Evolutionary conservation across 73 alveolate species (phyloP).

Genomic region (Tetrahymena elliotti): DNA sequence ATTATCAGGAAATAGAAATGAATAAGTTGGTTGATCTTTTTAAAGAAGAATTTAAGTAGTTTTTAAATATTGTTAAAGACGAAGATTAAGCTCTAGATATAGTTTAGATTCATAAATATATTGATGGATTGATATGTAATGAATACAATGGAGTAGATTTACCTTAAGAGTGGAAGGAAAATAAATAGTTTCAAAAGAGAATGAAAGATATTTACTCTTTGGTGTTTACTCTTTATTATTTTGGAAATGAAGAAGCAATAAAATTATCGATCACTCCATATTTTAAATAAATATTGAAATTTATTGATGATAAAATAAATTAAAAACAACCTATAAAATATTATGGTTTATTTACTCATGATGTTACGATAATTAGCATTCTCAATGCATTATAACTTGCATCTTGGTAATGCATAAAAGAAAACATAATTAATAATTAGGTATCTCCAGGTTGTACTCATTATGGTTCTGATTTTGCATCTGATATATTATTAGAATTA

Average conservation of each 20-base stretch:
- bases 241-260: background rate
- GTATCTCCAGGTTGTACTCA: background rate
- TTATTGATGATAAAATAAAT: background rate
- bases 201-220: background rate
- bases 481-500: background rate
- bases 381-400: background rate
- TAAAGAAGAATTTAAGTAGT: background rate
- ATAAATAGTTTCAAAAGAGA: background rate
- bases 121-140: background rate
- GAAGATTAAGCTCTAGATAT: background rate
- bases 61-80: background rate
- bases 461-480: background rate
- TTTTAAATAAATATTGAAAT: background rate
- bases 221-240: background rate
- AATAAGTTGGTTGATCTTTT: background rate
- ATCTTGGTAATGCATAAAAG: background rate
- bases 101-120: background rate
- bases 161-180: background rate
- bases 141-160: background rate
- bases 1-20: background rate
- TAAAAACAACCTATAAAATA: background rate
- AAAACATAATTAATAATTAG: background rate
- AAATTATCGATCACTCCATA: background rate
- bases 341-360: background rate
- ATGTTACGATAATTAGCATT: background rate